phyloP scores from a whole-genome alignment of 176 grass and related monocot genomes.

The Carex cristatella region DNA sequence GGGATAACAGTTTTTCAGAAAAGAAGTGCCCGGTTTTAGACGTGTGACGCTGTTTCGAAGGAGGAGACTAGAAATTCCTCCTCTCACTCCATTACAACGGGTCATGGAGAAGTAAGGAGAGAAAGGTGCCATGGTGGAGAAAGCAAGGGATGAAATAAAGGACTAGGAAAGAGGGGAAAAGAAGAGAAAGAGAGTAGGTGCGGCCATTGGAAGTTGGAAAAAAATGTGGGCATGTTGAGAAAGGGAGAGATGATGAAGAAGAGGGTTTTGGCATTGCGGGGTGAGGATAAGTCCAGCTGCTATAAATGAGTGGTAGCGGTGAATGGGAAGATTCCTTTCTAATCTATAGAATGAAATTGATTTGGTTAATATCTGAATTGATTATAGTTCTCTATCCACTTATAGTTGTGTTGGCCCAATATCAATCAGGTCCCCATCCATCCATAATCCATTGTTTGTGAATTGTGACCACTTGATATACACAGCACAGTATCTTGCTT shows the following conservation, averaged over 20 bases:
- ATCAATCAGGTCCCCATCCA: too few relatives aligned
- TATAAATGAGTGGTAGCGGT: constrained; percentile 52
- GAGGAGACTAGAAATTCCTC: constrained; percentile 39
- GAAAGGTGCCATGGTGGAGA: constrained; percentile 49
- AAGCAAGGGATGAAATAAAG: neutral
- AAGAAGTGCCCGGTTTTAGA: constrained; percentile 27
- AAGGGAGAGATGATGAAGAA: constrained; percentile 16
- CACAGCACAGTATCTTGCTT: too few relatives aligned
- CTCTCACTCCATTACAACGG: constrained; percentile 40
- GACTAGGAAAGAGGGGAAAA: constrained; percentile 33
- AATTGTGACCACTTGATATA: too few relatives aligned
- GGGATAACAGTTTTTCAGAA: constrained; percentile 2
- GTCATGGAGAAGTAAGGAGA: constrained; percentile 59
- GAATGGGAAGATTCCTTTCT: constrained; percentile 55
- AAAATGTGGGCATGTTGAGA: constrained; percentile 34
- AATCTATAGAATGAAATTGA: constrained; percentile 39
- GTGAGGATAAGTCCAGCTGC: constrained; percentile 25
- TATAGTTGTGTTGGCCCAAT: neutral
- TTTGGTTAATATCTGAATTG: constrained; percentile 11
- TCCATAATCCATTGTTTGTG: too few relatives aligned
- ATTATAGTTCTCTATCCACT: constrained; percentile 22
- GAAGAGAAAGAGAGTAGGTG: constrained; percentile 22
- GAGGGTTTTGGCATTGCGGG: constrained; percentile 29
- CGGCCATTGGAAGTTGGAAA: constrained; percentile 39
- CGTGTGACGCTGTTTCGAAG: constrained; percentile 29